These are phyloP conservation scores for Evansstolkia leycettana DNA, from an alignment of 495 filamentous ascomycete genomes.

Conservation along the genomic window DNA sequence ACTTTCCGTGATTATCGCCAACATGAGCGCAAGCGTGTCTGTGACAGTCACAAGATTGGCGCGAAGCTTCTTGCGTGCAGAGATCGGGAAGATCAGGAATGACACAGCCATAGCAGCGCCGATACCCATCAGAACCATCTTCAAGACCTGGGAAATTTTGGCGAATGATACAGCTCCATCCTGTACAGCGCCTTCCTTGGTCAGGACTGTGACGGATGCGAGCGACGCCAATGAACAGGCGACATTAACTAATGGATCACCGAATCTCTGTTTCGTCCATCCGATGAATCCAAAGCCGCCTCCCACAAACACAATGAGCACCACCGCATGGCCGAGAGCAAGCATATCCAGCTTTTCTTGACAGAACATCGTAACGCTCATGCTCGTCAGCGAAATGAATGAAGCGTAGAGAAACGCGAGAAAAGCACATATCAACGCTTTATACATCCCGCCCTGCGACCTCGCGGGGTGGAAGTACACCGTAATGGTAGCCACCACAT, in stretches of 20 bases:
- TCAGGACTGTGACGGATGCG: conserved; percentile 81
- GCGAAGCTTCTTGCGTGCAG: conserved; percentile 63
- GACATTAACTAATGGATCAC: conserved; percentile 79
- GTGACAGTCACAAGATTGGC: conserved; percentile 65
- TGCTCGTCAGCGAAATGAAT: conserved; percentile 70
- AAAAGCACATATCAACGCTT: conserved; percentile 73
- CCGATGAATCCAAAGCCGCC: conserved; percentile 83
- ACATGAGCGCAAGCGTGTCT: conserved; percentile 64
- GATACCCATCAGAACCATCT: conserved; percentile 84
- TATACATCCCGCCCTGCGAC: conserved; percentile 79
- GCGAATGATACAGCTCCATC: conserved; percentile 63
- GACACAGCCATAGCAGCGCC: conserved; percentile 62
- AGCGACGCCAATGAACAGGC: conserved; percentile 85
- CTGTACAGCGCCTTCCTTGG: conserved; percentile 84
- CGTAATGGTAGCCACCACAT: conserved; percentile 84
- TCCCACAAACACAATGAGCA: conserved; percentile 78
- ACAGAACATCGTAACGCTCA: conserved; percentile 73
- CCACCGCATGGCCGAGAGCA: conserved; percentile 62
- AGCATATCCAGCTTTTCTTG: conserved; percentile 50
- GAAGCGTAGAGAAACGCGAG: conserved; percentile 75
- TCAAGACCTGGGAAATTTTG: conserved; percentile 78
- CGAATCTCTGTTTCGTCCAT: conserved; percentile 82
- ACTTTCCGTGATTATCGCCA: conserved; percentile 69
- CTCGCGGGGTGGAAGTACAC: conserved; percentile 97
- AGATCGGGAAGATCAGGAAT: conserved; percentile 67